Evolutionary conservation across 1,284 basidiomycete species (phyloP).

Genomic region (Puccinia polysora): DNA sequence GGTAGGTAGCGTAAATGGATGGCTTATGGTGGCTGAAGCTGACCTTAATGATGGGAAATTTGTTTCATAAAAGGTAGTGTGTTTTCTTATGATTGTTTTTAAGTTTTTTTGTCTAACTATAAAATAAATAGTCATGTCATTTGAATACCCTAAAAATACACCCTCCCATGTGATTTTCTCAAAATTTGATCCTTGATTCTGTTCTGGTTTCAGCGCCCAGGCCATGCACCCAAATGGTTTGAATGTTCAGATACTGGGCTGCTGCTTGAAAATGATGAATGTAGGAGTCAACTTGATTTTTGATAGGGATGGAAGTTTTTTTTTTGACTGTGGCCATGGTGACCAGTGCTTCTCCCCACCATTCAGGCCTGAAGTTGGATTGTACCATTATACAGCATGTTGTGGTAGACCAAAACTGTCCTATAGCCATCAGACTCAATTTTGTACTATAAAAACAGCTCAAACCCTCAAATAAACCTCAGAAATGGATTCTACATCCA

Average conservation of each 20-base stretch:
- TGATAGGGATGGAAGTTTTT: background rate
- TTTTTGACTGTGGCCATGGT: background rate
- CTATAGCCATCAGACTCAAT: too few relatives aligned
- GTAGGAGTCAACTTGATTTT: background rate
- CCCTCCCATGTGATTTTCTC: background rate
- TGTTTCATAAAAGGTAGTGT: too few relatives aligned
- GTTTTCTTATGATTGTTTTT: too few relatives aligned
- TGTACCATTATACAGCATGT: background rate
- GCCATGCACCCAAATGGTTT: background rate
- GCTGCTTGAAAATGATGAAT: background rate
- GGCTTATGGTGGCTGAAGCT: too few relatives aligned
- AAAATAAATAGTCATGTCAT: too few relatives aligned
- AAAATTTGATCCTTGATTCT: background rate
- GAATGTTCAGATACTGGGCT: background rate
- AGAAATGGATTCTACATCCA: too few relatives aligned
- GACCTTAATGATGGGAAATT: too few relatives aligned
- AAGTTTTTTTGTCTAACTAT: too few relatives aligned
- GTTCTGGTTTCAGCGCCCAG: background rate
- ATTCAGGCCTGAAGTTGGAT: background rate
- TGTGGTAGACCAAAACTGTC: too few relatives aligned
- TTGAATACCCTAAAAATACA: background rate
- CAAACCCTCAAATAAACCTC: too few relatives aligned
- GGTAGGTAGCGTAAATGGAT: too few relatives aligned
- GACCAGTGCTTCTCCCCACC: background rate
- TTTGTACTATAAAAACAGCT: too few relatives aligned